These are phyloP conservation scores for Actinomortierella ambigua DNA, from an alignment of 371 early-diverging fungal genomes.

Conservation along the genomic window DNA sequence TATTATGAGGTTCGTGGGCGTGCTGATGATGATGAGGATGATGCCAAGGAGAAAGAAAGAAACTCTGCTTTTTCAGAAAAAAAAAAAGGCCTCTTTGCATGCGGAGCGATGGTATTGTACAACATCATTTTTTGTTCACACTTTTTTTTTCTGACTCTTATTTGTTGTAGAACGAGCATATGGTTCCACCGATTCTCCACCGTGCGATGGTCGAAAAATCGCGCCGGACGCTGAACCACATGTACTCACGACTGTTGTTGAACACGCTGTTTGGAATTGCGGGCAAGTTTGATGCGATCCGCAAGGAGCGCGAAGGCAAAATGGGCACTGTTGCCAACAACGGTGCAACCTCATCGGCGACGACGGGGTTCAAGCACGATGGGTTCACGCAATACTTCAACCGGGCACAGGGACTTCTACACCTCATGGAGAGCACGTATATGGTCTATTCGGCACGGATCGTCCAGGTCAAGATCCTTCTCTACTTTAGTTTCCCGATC, in stretches of 20 bases:
- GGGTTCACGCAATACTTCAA: conserved; percentile 35
- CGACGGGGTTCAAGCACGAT: conserved; percentile 5
- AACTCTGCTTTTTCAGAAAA: no score
- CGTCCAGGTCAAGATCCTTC: conserved; percentile 26
- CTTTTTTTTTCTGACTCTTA: no score
- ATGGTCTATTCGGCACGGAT: conserved; percentile 17
- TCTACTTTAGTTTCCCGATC: conserved; percentile 33
- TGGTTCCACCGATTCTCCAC: conserved; percentile 35
- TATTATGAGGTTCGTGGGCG: no score
- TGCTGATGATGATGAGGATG: no score
- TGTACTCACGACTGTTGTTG: conserved; percentile 29
- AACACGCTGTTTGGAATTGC: conserved; percentile 33
- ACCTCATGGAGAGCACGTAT: no score
- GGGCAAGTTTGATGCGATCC: conserved; percentile 6
- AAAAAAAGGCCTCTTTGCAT: no score
- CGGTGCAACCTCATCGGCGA: background rate
- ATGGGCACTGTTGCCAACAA: background rate
- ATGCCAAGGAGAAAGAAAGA: no score
- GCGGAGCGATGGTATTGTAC: no score
- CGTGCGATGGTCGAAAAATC: conserved; percentile 29
- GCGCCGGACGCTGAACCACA: conserved; percentile 25
- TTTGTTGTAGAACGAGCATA: conserved; percentile 24
- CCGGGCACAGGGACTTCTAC: conserved; percentile 26
- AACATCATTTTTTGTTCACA: no score
- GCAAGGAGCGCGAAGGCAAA: conserved; percentile 31